Conservation (phyloP, 2,329 filamentous ascomycete genomes). For the Ophiostoma quercus region DNA sequence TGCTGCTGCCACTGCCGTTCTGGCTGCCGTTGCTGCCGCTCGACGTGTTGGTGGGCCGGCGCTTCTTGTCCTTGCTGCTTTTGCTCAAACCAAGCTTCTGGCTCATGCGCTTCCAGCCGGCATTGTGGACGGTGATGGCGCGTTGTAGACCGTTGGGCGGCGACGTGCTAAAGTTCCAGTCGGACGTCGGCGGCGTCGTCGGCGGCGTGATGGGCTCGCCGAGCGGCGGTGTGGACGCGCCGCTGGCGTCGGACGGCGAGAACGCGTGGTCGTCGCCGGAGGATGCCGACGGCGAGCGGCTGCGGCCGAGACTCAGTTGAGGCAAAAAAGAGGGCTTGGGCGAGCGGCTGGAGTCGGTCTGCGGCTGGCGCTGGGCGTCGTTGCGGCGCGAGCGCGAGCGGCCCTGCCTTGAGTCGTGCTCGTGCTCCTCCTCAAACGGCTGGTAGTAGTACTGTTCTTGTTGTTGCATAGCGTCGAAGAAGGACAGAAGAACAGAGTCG, state of each 20-base stretch:
- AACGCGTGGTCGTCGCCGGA: constrained; percentile 49
- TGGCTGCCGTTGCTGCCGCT: constrained; percentile 34
- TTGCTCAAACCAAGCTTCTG: constrained; percentile 47
- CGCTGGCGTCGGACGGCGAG: constrained; percentile 56
- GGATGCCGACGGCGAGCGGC: constrained; percentile 41
- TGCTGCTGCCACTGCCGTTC: constrained; percentile 17
- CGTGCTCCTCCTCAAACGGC: constrained; percentile 26
- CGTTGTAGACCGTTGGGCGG: constrained; percentile 48
- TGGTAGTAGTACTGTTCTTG: constrained; percentile 20
- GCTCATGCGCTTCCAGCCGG: constrained; percentile 61
- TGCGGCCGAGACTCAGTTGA: constrained; percentile 39
- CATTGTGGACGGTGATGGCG: constrained; percentile 50
- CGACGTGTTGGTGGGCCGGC: constrained; percentile 40
- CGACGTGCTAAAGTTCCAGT: constrained; percentile 49
- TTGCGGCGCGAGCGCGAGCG: constrained; percentile 36
- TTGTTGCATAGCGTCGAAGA: constrained; percentile 60
- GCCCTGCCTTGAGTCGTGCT: constrained; percentile 30
- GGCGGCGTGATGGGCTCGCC: constrained; percentile 68
- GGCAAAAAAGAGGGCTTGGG: constrained; percentile 43
- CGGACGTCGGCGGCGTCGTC: constrained; percentile 61
- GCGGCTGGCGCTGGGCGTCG: no score
- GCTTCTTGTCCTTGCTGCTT: constrained; percentile 48
- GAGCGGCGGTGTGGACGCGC: constrained; percentile 50
- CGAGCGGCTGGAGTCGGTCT: constrained; percentile 38
- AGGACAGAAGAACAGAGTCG: constrained; percentile 88